Percentiles rank a stretch among this genome's conserved stretches.
phyloP scores from a whole-genome alignment of 176 grass and related monocot genomes.

The bread wheat (Triticum aestivum) region DNA sequence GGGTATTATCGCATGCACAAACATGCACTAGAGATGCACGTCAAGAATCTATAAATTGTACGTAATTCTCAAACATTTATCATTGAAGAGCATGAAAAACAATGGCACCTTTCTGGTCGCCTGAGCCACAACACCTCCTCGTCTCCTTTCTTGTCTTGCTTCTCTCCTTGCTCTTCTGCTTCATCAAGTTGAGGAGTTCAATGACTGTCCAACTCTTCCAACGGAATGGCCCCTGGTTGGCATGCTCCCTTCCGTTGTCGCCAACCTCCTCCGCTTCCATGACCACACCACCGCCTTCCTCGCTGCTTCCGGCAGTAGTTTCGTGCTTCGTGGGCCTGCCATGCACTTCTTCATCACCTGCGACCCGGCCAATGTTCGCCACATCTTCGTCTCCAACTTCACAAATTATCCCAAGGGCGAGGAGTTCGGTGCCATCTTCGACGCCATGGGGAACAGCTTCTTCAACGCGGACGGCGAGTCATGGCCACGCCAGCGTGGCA shows the following conservation, averaged over 20 bases:
- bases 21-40: too few relatives aligned
- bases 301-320: not conserved
- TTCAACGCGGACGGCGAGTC: constrained; percentile 13
- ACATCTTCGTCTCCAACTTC: not conserved
- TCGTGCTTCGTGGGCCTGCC: not conserved
- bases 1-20: too few relatives aligned
- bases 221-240: constrained; percentile 21
- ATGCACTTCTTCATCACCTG: not conserved
- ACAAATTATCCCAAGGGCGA: not conserved
- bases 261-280: constrained; percentile 9
- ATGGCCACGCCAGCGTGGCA: constrained; percentile 5
- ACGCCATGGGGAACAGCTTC: not conserved
- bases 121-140: not conserved
- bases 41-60: too few relatives aligned
- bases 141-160: not conserved
- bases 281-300: not conserved
- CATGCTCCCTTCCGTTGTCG: not conserved
- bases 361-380: constrained; percentile 21
- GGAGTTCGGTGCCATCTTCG: not conserved
- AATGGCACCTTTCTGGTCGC: not conserved
- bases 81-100: too few relatives aligned
- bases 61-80: too few relatives aligned
- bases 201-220: not conserved
- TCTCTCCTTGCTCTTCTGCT: not conserved
- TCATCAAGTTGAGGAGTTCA: not conserved